Conservation (phyloP, 129 eudicot species). For the Flaveria bidentis region DNA sequence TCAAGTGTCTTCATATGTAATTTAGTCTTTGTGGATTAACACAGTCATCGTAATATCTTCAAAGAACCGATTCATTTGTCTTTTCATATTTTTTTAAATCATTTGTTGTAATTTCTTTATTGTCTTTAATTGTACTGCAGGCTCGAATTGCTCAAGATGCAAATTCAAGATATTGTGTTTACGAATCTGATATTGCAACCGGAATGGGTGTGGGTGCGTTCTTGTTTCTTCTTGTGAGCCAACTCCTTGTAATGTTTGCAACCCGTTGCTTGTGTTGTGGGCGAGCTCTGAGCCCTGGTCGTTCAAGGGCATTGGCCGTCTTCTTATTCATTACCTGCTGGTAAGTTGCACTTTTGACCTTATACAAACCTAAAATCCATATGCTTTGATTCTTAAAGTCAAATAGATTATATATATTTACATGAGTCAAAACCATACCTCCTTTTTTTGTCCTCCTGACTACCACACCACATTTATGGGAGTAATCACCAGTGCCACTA, state of each 20-base stretch:
- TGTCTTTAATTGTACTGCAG: constrained; percentile 39
- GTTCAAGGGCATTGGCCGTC: constrained; percentile 70
- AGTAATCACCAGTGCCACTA: no score
- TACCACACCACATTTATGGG: no score
- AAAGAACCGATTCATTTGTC: constrained; percentile 4
- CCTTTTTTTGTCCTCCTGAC: no score
- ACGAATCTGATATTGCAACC: constrained; percentile 74
- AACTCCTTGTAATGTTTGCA: constrained; percentile 66
- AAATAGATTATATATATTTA: not conserved
- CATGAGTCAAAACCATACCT: not conserved
- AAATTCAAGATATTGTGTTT: constrained; percentile 56
- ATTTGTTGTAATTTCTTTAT: not conserved
- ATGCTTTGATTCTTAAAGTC: not conserved
- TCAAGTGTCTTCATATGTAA: not conserved
- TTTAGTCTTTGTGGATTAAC: not conserved
- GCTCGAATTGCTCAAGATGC: constrained; percentile 48
- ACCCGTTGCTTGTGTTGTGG: constrained; percentile 89
- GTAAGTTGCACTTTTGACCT: constrained; percentile 40
- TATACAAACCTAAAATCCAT: not conserved
- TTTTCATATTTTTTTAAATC: not conserved
- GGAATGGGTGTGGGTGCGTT: constrained; percentile 78
- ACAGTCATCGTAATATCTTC: not conserved
- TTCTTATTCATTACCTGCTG: constrained; percentile 84
- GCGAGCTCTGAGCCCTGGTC: constrained; percentile 72
- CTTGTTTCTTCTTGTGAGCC: constrained; percentile 66